Evolutionary conservation across 306 rosid species (phyloP), one percentile per base, ranked within the genome.

Genomic region (Crotalaria pallida): DNA sequence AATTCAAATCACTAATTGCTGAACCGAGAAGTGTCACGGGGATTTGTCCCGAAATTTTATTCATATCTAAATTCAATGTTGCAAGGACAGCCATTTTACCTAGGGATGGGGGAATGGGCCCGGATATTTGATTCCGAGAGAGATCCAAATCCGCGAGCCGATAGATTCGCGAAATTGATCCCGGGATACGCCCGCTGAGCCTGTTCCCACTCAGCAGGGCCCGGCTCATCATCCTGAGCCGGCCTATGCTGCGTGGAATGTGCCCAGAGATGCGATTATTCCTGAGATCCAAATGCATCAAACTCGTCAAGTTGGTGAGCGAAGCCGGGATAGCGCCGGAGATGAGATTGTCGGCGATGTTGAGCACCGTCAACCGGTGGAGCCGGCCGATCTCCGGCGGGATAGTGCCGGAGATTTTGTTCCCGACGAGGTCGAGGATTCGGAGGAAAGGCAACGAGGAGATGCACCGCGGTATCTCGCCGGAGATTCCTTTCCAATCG

Each of bases 401-500:
- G 10, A 95, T 58, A 0, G 29, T 17, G 3, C 97, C 96, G 3
- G 92, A 59, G 52, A 95, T 40, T 7, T 43, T 68, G 87, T 95
- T 95, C 5, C 99, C 99, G 58, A 91, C 79, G 51, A 95, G 84
- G 41, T 95, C 97, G 3, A 95, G 27, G 83, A 95, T 91, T 1
- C 97, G 89, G 15, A 95, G 96, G 81, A 84, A 95, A 0, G 96
- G 91, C 1, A 95, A 49, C 1, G 74, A 22, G 6, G 96, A 55
- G 38, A 95, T 76, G 59, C 99, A 95, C 7, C 63, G 57, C 0
- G 99, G 99, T n/a, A 95, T 95, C 72, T 75, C 86, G 34, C 99
- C 99, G 69, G 99, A 33, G 65, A 95, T 91, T 1, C 96, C 96
- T 74, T 91, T 89, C 99, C 99, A 95, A 38, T 95, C 99, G 29